Conservation (phyloP, 148 eudicot species). For the Fagopyrum tataricum region DNA sequence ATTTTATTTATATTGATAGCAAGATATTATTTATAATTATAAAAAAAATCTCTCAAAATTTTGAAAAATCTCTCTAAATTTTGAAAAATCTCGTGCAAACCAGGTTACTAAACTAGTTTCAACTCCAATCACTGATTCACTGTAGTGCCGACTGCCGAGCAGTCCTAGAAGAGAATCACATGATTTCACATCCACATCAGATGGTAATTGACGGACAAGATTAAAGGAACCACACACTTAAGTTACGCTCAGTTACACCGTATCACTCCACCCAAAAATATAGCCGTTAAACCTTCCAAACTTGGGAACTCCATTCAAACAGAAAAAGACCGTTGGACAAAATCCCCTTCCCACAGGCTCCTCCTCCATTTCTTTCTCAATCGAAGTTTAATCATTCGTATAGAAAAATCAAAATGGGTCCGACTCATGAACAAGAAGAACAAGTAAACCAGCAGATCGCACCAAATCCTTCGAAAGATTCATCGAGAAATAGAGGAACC, state of each 20-base stretch:
- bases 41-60: too few relatives aligned
- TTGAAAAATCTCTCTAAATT: too few relatives aligned
- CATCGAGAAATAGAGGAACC: conserved; percentile 8
- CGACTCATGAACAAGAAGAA: conserved; percentile 1
- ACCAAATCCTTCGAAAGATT: background rate
- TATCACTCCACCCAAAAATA: background rate
- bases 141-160: too few relatives aligned
- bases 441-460: background rate
- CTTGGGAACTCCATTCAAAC: conserved; percentile 1
- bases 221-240: background rate
- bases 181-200: background rate
- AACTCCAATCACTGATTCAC: too few relatives aligned
- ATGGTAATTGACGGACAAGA: background rate
- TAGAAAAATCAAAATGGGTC: background rate
- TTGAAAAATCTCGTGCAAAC: too few relatives aligned
- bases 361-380: background rate
- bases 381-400: background rate
- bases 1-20: too few relatives aligned
- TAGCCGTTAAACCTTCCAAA: conserved; percentile 8
- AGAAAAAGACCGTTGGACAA: background rate
- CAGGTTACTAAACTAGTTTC: too few relatives aligned
- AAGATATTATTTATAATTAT: too few relatives aligned
- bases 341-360: background rate
- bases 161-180: too few relatives aligned
- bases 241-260: background rate